Base-by-base conservation (phyloP, 2,329 filamentous ascomycete species). In the Trichoderma lentiforme region DNA sequence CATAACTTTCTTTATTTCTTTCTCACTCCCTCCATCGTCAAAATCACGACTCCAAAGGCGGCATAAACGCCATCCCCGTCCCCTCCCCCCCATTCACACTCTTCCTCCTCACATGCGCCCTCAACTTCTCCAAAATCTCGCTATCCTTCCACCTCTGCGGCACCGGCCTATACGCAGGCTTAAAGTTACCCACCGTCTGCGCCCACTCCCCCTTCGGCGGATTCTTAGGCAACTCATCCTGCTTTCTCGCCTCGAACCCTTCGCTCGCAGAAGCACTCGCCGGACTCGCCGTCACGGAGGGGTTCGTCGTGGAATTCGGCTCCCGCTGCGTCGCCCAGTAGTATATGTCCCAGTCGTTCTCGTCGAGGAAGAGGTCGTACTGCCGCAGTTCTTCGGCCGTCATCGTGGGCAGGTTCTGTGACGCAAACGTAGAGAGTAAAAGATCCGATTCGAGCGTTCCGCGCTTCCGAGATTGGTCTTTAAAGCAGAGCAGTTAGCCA, bases 271-370 rank as follows among this genome's bases (percentile, higher is more conserved):
- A 74, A 67, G 76, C 76, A 72, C 79, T 74, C 70, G 78, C 74
- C 15, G 76, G 73, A 65, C 74, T 76, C 73, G 76, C 63, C 65
- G 77, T 75, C 58, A 77, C 75, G 74, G 81, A 72, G 62, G 80
- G 79, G 77, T 80, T 77, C 74, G 83, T 81, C 69, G 80, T 75
- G 71, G 89, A 85, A 68, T 85, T 81, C 39, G 89, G 76, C 74
- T 82, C 81, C 76, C 94, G 90, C 82, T 99, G 96, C 18, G 96
- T 99, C 4, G 93, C 94, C 96, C 96, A 99, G 87, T 99, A 99
- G 87, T 99, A 99, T 74, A 99, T 98, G 81, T 99, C 96, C 96
- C 96, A 99, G 85, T 99, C 96, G 83, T 99, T 99, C 84, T 99
- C 96, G 82, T 99, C 96, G 71, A 99, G 90, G 85, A 99, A 97